A percentile compares a stretch with the other conserved stretches of the same genome.
Conservation (phyloP, 2,329 filamentous ascomycete genomes). For the Rutstroemia sydowiana region DNA sequence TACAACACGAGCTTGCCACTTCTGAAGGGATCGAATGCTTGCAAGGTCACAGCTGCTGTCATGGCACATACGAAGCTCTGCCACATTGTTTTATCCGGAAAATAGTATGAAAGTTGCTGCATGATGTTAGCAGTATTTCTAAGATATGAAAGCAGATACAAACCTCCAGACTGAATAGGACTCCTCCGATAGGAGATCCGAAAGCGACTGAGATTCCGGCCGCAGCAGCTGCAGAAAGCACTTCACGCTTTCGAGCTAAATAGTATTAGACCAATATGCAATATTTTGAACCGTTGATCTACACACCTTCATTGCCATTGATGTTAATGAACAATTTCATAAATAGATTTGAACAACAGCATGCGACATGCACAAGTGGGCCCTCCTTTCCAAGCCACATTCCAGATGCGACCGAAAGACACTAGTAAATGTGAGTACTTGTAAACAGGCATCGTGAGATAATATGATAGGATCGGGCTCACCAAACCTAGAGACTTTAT, state of each 20-base stretch:
- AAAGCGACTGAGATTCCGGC: conserved; percentile 53
- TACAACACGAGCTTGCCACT: conserved; percentile 94
- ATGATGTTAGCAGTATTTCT: conserved; percentile 10
- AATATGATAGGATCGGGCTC: conserved; percentile 24
- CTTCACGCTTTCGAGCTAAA: conserved; percentile 81
- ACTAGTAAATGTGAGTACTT: conserved; percentile 40
- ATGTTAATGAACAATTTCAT: conserved; percentile 82
- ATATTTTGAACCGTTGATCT: background rate
- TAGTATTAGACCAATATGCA: background rate
- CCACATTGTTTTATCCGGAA: conserved; percentile 99
- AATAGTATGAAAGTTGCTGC: conserved; percentile 92
- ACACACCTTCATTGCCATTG: conserved; percentile 74
- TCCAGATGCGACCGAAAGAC: conserved; percentile 84
- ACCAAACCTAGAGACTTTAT: conserved; percentile 87
- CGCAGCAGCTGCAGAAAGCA: conserved; percentile 82
- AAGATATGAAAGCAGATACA: conserved; percentile 10
- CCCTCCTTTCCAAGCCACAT: conserved; percentile 98
- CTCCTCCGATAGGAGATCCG: conserved; percentile 72
- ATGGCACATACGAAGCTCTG: conserved; percentile 98
- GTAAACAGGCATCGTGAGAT: conserved; percentile 19
- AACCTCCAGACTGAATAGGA: conserved; percentile 90
- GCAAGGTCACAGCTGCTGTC: conserved; percentile 91
- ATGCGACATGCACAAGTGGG: conserved; percentile 89
- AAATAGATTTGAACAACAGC: conserved; percentile 90
- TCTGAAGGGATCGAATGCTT: conserved; percentile 88